Evolutionary conservation across 2,329 filamentous ascomycete species (phyloP).

Genomic region (Penicillium sp.): DNA sequence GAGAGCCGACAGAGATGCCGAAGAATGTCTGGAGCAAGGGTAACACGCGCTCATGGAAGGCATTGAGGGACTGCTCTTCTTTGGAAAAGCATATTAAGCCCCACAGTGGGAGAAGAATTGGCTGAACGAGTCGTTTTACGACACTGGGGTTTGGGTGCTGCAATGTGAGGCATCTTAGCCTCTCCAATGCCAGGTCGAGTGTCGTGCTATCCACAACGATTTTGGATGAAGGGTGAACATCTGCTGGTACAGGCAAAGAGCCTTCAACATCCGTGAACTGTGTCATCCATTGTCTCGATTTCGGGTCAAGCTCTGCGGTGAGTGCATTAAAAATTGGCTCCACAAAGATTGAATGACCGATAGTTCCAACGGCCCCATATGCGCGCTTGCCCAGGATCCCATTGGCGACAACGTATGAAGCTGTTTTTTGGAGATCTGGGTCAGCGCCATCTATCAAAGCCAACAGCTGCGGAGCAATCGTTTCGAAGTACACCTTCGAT

Average conservation of each 20-base stretch:
- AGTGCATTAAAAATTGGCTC: constrained; percentile 43
- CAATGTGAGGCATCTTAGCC: constrained; percentile 38
- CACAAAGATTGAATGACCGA: constrained; percentile 46
- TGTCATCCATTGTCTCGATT: constrained; percentile 32
- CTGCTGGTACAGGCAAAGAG: neutral
- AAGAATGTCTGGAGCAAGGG: constrained; percentile 43
- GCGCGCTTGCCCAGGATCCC: constrained; percentile 45
- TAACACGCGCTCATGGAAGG: constrained; percentile 33
- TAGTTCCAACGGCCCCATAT: constrained; percentile 42
- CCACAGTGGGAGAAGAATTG: constrained; percentile 46
- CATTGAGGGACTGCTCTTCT: constrained; percentile 26
- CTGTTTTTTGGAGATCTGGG: constrained; percentile 42
- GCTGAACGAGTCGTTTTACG: constrained; percentile 43
- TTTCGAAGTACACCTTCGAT: constrained; percentile 37
- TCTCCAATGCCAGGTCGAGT: constrained; percentile 36
- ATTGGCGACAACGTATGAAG: constrained; percentile 46
- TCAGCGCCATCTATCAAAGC: constrained; percentile 44
- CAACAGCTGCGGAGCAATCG: constrained; percentile 44
- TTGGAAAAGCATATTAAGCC: constrained; percentile 41
- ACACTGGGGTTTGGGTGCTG: constrained; percentile 48
- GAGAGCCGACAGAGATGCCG: constrained; percentile 39
- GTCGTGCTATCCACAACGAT: constrained; percentile 29
- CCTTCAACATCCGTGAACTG: constrained; percentile 21
- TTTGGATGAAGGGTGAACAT: constrained; percentile 3
- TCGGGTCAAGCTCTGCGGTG: constrained; percentile 32